These are phyloP conservation scores for Darksidea phi DNA, from an alignment of 495 filamentous ascomycete species.

Conservation along the genomic window DNA sequence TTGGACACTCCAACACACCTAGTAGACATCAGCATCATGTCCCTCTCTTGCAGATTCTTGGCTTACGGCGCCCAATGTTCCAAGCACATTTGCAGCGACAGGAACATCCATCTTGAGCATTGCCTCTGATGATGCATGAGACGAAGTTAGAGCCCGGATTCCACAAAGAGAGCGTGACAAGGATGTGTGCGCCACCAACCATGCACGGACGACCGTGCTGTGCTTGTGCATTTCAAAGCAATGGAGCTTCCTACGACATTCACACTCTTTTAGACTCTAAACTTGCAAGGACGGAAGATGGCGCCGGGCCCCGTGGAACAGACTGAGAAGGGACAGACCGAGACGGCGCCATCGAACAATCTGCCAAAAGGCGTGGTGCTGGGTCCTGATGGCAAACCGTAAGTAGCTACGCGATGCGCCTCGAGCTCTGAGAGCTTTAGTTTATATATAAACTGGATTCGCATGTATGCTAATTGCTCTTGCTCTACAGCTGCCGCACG, in stretches of 20 bases:
- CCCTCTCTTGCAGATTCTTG: slow-evolving; percentile 9
- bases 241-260: neutral
- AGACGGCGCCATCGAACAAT: slow-evolving; percentile 39
- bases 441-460: neutral
- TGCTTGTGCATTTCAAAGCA: slow-evolving; percentile 18
- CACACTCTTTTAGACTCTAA: neutral
- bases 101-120: slow-evolving; percentile 50
- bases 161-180: slow-evolving; percentile 7
- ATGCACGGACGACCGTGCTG: slow-evolving; percentile 15
- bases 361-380: slow-evolving; percentile 79
- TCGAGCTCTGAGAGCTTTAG: neutral
- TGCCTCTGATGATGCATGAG: neutral
- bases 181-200: slow-evolving; percentile 14
- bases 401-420: slow-evolving; percentile 41
- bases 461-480: slow-evolving; percentile 26
- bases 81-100: slow-evolving; percentile 56
- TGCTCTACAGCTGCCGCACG: slow-evolving; percentile 69
- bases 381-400: slow-evolving; percentile 96
- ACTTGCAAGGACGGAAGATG: slow-evolving; percentile 3
- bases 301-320: slow-evolving; percentile 20
- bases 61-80: slow-evolving; percentile 56
- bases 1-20: slow-evolving; percentile 57
- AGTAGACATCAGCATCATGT: slow-evolving; percentile 16
- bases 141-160: neutral
- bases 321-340: slow-evolving; percentile 11